phyloP scores from a whole-genome alignment of 179 eudicot genomes.

The Amaranthus tricolor region DNA sequence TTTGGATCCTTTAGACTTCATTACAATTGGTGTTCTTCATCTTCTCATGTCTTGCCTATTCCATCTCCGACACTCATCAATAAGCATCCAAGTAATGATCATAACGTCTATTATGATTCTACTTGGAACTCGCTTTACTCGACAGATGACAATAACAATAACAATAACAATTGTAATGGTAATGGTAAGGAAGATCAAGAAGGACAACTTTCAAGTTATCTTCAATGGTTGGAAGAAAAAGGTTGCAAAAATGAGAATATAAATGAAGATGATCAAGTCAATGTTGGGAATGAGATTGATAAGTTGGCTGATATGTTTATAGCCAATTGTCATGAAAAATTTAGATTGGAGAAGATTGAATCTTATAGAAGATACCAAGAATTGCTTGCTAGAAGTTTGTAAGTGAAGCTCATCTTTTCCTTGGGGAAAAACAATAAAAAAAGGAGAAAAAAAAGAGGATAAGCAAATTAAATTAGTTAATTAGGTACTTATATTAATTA shows the following conservation, averaged over 20 bases:
- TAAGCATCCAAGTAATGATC: background rate
- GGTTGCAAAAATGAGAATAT: slow-evolving; percentile 24
- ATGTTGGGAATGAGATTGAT: slow-evolving; percentile 61
- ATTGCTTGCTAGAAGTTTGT: slow-evolving; percentile 89
- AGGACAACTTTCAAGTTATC: slow-evolving; percentile 63
- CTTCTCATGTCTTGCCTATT: slow-evolving; percentile 58
- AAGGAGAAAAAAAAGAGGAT: background rate
- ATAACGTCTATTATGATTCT: slow-evolving; percentile 46
- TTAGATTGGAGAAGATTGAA: slow-evolving; percentile 87
- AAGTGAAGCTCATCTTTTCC: slow-evolving; percentile 16
- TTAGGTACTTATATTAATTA: slow-evolving; percentile 16
- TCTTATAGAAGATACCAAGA: slow-evolving; percentile 90
- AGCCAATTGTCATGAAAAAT: slow-evolving; percentile 86
- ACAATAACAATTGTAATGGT: background rate
- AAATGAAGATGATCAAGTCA: background rate
- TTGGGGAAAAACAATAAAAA: background rate
- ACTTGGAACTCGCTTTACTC: slow-evolving; percentile 62
- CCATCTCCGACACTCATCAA: slow-evolving; percentile 31
- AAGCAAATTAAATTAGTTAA: background rate
- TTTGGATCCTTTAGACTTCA: slow-evolving; percentile 83
- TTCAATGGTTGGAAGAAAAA: slow-evolving; percentile 84
- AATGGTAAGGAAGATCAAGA: slow-evolving; percentile 20
- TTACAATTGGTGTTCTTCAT: slow-evolving; percentile 85
- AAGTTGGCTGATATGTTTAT: slow-evolving; percentile 85
- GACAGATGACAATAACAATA: slow-evolving; percentile 16